These are phyloP conservation scores for Pythium rhizo-oryzae DNA, from an alignment of 352 stramenopile species.

Conservation along the genomic window DNA sequence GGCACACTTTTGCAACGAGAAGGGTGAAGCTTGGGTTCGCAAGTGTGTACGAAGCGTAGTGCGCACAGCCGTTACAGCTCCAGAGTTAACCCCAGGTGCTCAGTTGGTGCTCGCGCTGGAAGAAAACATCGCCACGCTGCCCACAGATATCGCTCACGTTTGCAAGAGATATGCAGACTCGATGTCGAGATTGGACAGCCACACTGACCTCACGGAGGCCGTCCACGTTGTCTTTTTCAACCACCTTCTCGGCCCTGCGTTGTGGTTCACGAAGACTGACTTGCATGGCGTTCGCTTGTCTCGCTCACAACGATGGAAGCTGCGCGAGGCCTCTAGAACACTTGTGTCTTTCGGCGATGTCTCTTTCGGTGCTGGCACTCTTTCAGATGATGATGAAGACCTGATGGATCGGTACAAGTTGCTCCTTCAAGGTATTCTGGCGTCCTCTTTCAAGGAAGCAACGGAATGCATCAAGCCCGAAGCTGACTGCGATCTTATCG, in stretches of 20 bases:
- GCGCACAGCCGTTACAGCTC: background rate
- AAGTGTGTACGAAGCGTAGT: background rate
- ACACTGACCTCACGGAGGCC: background rate
- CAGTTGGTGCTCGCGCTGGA: background rate
- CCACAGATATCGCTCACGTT: background rate
- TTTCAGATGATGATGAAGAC: background rate
- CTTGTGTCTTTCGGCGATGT: conserved; percentile 2
- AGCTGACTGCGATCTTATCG: conserved; percentile 49
- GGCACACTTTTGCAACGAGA: conserved; percentile 5
- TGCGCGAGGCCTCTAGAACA: background rate
- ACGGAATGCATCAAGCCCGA: background rate
- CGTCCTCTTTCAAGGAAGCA: background rate
- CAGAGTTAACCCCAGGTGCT: too few species aligned
- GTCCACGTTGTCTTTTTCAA: conserved; percentile 82
- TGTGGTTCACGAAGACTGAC: conserved; percentile 35
- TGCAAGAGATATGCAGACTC: conserved; percentile 3
- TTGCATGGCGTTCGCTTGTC: background rate
- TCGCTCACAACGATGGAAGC: background rate
- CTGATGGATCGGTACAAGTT: conserved; percentile 7
- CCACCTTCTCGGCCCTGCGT: conserved; percentile 58
- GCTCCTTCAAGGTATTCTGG: conserved; percentile 1
- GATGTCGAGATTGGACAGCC: background rate
- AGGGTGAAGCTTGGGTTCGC: conserved; percentile 5
- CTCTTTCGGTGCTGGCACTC: background rate
- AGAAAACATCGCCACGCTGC: background rate